A percentile compares a stretch with the other conserved stretches of the same genome.
These are phyloP conservation scores for Iris pallida DNA, from an alignment of 116 monocot genomes.

Conservation along the genomic window DNA sequence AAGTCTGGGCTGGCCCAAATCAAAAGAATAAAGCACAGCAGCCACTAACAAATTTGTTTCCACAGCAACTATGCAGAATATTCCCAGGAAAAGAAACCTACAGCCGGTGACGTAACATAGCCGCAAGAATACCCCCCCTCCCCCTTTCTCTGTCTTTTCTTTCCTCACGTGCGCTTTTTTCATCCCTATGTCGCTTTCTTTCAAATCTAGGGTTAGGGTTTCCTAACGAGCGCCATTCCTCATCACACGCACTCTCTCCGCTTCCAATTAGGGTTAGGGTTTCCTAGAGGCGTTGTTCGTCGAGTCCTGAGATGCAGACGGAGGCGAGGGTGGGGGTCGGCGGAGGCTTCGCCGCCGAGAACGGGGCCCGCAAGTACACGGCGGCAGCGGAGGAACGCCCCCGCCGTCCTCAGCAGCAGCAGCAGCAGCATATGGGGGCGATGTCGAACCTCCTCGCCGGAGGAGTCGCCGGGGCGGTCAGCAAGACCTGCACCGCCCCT, in stretches of 20 bases:
- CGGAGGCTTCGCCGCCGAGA: constrained; percentile 2
- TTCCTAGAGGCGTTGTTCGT: neutral
- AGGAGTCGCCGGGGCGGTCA: constrained; percentile 77
- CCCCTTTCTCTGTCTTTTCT: too few relatives aligned
- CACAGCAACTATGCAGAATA: too few relatives aligned
- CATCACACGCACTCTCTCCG: neutral
- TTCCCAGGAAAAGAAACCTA: too few relatives aligned
- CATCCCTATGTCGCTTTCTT: too few relatives aligned
- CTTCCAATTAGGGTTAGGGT: neutral
- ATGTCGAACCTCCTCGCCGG: constrained; percentile 61
- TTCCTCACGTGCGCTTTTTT: too few relatives aligned
- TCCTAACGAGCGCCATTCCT: neutral
- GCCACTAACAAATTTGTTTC: too few relatives aligned
- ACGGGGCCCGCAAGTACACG: constrained; percentile 17
- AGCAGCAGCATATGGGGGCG: constrained; percentile 54
- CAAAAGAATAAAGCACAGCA: too few relatives aligned
- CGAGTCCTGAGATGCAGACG: constrained; percentile 21
- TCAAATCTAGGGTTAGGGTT: too few relatives aligned
- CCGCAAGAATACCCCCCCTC: too few relatives aligned
- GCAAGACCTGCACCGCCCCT: constrained; percentile 91
- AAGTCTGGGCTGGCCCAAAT: too few relatives aligned
- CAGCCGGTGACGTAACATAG: too few relatives aligned
- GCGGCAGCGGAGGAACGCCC: neutral
- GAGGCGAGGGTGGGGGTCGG: constrained; percentile 29
- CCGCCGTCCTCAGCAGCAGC: constrained; percentile 14